phyloP scores from a whole-genome alignment of 2,329 filamentous ascomycete species.

The Aciculosporium take region DNA sequence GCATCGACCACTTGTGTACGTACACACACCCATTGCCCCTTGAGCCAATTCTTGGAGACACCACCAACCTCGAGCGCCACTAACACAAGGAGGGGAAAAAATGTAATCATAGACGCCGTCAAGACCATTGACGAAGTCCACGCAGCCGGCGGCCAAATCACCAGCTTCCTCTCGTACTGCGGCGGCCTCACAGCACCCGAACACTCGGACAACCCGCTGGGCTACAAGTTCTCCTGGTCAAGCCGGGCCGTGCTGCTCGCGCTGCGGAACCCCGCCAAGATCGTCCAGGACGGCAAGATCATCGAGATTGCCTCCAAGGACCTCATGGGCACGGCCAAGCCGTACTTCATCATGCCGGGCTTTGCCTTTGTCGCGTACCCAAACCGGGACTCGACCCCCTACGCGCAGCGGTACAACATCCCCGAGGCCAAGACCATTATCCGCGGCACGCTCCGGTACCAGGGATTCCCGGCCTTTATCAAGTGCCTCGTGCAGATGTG shows the following conservation, averaged over 20 bases:
- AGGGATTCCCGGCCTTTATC: conserved; percentile 83
- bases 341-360: conserved; percentile 71
- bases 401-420: conserved; percentile 80
- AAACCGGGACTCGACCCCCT: conserved; percentile 79
- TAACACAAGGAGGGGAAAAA: too few species aligned
- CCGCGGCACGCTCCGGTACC: conserved; percentile 69
- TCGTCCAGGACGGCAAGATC: conserved; percentile 65
- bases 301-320: conserved; percentile 40
- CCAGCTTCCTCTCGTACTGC: conserved; percentile 71
- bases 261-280: conserved; percentile 71
- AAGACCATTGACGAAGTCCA: conserved; percentile 85
- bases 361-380: conserved; percentile 86
- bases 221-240: conserved; percentile 70
- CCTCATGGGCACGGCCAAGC: conserved; percentile 52
- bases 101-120: conserved; percentile 74
- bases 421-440: conserved; percentile 85
- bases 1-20: conserved; percentile 51
- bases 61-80: too few species aligned
- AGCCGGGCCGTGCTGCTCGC: conserved; percentile 78
- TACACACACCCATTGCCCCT: neutral
- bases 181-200: conserved; percentile 49
- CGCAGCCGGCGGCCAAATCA: conserved; percentile 70
- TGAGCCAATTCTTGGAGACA: too few species aligned
- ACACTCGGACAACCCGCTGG: conserved; percentile 68
- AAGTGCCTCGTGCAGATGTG: conserved; percentile 77